Conservation (phyloP, 2,329 filamentous ascomycete species). For the Aspergillus aculeatinus region DNA sequence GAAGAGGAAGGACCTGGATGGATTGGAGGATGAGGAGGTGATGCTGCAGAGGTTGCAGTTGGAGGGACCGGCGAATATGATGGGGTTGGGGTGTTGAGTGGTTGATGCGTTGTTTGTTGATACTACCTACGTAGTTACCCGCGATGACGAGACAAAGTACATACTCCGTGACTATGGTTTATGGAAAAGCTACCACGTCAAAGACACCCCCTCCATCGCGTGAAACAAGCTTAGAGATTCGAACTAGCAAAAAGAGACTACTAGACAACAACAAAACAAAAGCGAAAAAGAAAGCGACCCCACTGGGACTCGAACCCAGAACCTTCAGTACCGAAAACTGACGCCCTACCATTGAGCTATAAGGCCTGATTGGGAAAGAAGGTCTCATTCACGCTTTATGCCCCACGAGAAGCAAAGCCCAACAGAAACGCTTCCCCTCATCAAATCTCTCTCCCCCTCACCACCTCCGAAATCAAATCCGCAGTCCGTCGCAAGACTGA, state of each 20-base stretch:
- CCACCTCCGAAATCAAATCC: background rate
- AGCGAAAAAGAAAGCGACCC: conserved; percentile 8
- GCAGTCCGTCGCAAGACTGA: background rate
- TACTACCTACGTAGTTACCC: background rate
- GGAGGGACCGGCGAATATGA: conserved; percentile 11
- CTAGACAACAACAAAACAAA: background rate
- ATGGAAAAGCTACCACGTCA: no score
- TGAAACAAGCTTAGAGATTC: no score
- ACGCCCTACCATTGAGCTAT: conserved; percentile 11
- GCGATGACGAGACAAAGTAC: no score
- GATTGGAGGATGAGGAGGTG: conserved; percentile 25
- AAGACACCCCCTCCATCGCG: no score
- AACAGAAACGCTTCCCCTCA: background rate
- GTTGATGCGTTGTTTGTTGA: background rate
- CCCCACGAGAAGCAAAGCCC: background rate
- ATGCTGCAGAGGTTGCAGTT: conserved; percentile 9
- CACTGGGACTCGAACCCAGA: conserved; percentile 11
- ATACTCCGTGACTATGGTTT: no score
- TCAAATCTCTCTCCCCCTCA: background rate
- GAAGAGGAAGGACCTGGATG: conserved; percentile 61
- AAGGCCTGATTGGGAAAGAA: background rate
- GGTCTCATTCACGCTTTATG: background rate
- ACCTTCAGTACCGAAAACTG: conserved; percentile 11
- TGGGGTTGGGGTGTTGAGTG: conserved; percentile 20
- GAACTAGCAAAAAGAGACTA: no score